phyloP scores from a whole-genome alignment of 2,329 filamentous ascomycete genomes.

The Nothomitra cinnamomea region DNA sequence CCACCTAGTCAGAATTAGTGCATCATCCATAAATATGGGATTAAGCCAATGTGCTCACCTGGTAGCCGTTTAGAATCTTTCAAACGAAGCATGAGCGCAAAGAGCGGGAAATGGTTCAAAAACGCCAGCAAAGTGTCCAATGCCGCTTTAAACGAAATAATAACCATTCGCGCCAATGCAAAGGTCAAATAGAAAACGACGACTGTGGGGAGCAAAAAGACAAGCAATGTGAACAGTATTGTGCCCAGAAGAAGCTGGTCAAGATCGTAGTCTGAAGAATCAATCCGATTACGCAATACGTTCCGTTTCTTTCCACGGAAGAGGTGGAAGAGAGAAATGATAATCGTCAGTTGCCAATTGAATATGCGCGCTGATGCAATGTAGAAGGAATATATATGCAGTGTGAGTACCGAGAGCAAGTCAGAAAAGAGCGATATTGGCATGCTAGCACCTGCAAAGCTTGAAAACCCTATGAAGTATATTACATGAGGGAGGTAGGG shows the following conservation, averaged over 20 bases:
- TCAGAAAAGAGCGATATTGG: constrained; percentile 93
- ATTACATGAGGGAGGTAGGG: constrained; percentile 75
- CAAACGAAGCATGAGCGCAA: constrained; percentile 86
- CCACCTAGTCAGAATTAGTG: constrained; percentile 38
- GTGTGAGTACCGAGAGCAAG: constrained; percentile 71
- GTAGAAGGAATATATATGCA: constrained; percentile 98
- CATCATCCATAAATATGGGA: neutral
- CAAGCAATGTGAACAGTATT: constrained; percentile 86
- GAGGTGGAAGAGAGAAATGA: constrained; percentile 93
- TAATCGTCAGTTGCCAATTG: constrained; percentile 95
- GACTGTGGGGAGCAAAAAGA: constrained; percentile 87
- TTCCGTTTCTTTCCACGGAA: constrained; percentile 98
- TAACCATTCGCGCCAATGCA: constrained; percentile 81
- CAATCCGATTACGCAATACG: constrained; percentile 88
- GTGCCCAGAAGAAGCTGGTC: constrained; percentile 93
- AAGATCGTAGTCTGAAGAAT: constrained; percentile 96
- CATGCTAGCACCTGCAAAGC: constrained; percentile 92
- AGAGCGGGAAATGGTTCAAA: constrained; percentile 92
- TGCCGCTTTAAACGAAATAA: constrained; percentile 79
- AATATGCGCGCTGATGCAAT: constrained; percentile 92
- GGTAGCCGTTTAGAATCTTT: constrained; percentile 86
- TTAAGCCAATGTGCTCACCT: constrained; percentile 31
- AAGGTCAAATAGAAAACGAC: constrained; percentile 96
- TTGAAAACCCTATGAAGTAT: constrained; percentile 83
- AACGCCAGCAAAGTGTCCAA: constrained; percentile 87